These are phyloP conservation scores for Fomitopsis betulina DNA, from an alignment of 1,284 basidiomycete species.

Conservation along the genomic window DNA sequence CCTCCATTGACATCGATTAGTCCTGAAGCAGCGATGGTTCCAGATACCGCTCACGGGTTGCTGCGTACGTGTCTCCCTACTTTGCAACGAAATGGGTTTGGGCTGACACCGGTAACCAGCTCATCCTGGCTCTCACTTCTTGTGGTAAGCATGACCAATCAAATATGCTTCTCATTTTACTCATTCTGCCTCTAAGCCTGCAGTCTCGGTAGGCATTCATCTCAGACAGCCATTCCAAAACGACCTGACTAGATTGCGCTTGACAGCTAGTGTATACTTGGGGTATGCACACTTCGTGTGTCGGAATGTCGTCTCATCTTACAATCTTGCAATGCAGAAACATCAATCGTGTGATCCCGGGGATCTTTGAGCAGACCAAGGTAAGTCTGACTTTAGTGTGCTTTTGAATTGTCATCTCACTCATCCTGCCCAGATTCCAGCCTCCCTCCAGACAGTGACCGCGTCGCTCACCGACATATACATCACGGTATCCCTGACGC, in stretches of 20 bases:
- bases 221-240: not conserved
- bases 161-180: not conserved
- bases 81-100: not conserved
- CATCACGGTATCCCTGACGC: constrained; percentile 1
- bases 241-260: not conserved
- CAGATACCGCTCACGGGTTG: not conserved
- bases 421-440: not conserved
- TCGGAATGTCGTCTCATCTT: not conserved
- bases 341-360: not conserved
- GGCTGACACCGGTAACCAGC: not conserved
- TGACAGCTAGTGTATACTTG: not conserved
- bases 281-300: not conserved
- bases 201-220: not conserved
- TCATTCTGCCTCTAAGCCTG: not conserved
- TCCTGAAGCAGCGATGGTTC: not conserved
- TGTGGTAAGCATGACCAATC: not conserved
- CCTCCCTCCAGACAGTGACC: not conserved
- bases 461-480: constrained; percentile 2
- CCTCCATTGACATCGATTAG: not conserved
- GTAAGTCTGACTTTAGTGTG: not conserved
- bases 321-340: not conserved
- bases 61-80: not conserved
- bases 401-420: not conserved
- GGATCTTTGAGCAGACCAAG: not conserved
- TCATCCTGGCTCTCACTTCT: not conserved